Conservation (phyloP, 2,329 filamentous ascomycete genomes). For the Keithomyces neogunnii region DNA sequence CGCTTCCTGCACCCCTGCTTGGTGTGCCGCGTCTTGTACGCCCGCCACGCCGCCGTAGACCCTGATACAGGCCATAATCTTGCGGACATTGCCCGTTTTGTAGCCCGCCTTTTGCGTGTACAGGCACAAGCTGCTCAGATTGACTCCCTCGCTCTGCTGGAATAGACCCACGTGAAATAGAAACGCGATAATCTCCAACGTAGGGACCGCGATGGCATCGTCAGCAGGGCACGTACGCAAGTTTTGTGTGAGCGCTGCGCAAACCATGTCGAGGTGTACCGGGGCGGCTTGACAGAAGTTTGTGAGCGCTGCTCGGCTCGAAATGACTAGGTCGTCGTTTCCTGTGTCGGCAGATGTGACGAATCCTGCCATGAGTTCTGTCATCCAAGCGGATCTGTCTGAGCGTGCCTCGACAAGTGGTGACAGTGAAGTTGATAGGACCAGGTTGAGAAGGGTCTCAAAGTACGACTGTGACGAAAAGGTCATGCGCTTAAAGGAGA, state of each 20-base stretch:
- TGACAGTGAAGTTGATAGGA: conserved; percentile 26
- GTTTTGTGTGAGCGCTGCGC: conserved; percentile 44
- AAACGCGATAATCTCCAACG: conserved; percentile 70
- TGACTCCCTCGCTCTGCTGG: conserved; percentile 28
- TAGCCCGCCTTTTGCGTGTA: conserved; percentile 71
- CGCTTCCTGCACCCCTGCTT: conserved; percentile 39
- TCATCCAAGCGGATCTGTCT: conserved; percentile 31
- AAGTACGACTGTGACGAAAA: conserved; percentile 57
- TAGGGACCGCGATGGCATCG: conserved; percentile 66
- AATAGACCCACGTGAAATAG: conserved; percentile 57
- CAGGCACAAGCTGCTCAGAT: conserved; percentile 54
- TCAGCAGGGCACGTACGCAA: conserved; percentile 44
- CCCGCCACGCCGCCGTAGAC: conserved; percentile 60
- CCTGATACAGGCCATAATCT: conserved; percentile 71
- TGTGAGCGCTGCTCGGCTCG: conserved; percentile 56
- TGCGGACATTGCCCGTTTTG: conserved; percentile 73
- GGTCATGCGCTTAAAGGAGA: conserved; percentile 28
- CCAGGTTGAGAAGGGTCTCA: conserved; percentile 39
- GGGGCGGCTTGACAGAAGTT: conserved; percentile 38
- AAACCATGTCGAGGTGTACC: conserved; percentile 34
- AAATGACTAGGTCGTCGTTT: conserved; percentile 65
- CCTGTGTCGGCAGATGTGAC: conserved; percentile 70
- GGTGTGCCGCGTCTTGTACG: conserved; percentile 5
- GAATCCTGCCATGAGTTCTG: conserved; percentile 54
- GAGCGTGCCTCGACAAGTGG: conserved; percentile 27